Evolutionary conservation across 1,284 basidiomycete species (phyloP).

Genomic region (Leccinum brunneo-olivaceum): DNA sequence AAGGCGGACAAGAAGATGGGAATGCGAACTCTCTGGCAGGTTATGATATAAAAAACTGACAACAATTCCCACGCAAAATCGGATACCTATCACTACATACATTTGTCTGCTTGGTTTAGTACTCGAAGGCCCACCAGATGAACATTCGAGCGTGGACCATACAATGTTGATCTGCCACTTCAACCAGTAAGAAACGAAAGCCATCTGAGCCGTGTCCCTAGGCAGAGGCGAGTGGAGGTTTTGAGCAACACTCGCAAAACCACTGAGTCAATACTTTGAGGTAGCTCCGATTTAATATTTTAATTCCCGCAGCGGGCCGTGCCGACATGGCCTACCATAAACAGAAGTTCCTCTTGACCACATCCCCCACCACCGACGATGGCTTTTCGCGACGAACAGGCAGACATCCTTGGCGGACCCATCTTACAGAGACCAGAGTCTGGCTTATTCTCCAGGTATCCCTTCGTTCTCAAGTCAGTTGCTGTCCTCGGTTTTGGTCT

Average conservation of each 20-base stretch:
- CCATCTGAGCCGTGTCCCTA: conserved; percentile 59
- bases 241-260: too few relatives aligned
- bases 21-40: conserved; percentile 8
- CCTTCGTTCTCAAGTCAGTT: conserved; percentile 33
- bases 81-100: not conserved
- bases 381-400: conserved; percentile 45
- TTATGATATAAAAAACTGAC: conserved; percentile 20
- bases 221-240: conserved; percentile 59
- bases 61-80: conserved; percentile 27
- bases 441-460: conserved; percentile 25
- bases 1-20: conserved; percentile 16
- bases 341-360: conserved; percentile 14
- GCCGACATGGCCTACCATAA: conserved; percentile 10
- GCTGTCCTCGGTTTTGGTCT: conserved; percentile 32
- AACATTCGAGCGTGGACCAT: conserved; percentile 68
- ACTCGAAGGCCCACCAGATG: conserved; percentile 62
- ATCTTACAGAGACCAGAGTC: conserved; percentile 36
- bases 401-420: conserved; percentile 62
- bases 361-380: conserved; percentile 32
- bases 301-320: conserved; percentile 17
- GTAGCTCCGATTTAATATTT: conserved; percentile 27
- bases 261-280: too few relatives aligned
- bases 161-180: conserved; percentile 51
- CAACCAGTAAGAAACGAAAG: conserved; percentile 69
- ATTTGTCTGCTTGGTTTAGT: conserved; percentile 60